Evolutionary conservation across 768 basidiomycete species (phyloP).

Genomic region (Leucosporidium yakuticum): DNA sequence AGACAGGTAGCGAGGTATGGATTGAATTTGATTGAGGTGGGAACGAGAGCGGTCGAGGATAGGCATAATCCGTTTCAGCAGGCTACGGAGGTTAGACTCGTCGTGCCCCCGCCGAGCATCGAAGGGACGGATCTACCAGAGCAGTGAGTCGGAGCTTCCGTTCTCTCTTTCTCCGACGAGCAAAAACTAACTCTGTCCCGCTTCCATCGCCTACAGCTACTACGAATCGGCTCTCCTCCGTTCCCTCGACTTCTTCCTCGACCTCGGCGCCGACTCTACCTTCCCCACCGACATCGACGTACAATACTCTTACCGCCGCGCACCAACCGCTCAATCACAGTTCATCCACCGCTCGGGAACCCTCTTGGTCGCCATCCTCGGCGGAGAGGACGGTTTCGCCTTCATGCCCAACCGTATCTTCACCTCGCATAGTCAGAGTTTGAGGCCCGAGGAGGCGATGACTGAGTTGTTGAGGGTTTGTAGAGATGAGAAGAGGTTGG

Average conservation of each 20-base stretch:
- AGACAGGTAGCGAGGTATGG: slow-evolving; percentile 81
- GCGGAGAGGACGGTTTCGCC: slow-evolving; percentile 42
- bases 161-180: slow-evolving; percentile 61
- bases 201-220: not conserved
- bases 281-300: slow-evolving; percentile 55
- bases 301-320: slow-evolving; percentile 78
- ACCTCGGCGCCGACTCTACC: slow-evolving; percentile 39
- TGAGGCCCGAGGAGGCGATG: slow-evolving; percentile 58
- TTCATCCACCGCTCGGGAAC: slow-evolving; percentile 86
- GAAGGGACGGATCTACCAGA: slow-evolving; percentile 46
- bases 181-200: not conserved
- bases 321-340: slow-evolving; percentile 71
- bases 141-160: slow-evolving; percentile 63
- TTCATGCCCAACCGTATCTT: slow-evolving; percentile 31
- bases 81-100: slow-evolving; percentile 75
- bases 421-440: slow-evolving; percentile 53
- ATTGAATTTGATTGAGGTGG: slow-evolving; percentile 72
- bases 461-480: slow-evolving; percentile 62
- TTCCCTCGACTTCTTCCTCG: slow-evolving; percentile 38
- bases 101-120: slow-evolving; percentile 58
- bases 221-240: slow-evolving; percentile 13
- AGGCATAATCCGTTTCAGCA: slow-evolving; percentile 85
- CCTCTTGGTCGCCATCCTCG: slow-evolving; percentile 80
- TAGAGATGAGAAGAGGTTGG: slow-evolving; percentile 53
- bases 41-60: slow-evolving; percentile 11